Base-by-base conservation (phyloP, 2,329 filamentous ascomycete genomes). In the Pyricularia grisea region DNA sequence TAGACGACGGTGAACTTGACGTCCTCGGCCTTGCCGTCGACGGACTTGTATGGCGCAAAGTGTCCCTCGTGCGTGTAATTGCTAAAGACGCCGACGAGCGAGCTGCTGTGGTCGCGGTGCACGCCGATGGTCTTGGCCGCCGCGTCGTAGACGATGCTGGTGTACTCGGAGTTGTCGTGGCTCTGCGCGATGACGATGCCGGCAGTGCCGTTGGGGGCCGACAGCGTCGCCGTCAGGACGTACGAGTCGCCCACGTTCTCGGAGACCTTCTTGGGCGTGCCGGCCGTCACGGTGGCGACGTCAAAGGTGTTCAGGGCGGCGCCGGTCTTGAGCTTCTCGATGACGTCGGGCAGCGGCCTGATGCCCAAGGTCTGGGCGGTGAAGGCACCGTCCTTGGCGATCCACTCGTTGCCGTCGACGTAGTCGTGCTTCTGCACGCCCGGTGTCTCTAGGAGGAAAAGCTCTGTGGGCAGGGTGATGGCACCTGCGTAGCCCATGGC, bases 401-500 rank as follows among this genome's bases (percentile, higher is more conserved):
- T 25, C 64, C 64, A 66, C 64, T 66, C 64, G 31, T 66, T 66
- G 4, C 64, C 64, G 64, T 66, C 64, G 17, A 36, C 30, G 30
- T 12, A 31, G 30, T 25, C 64, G 10, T 11, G 30, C 9, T 25
- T 36, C 64, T 12, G 20, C 27, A 66, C 30, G 20, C 64, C 64
- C 17, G 20, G 27, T 3, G 30, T 66, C 64, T 31, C 64, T 10
- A 33, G 20, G 64, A 66, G 17, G 20, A n/a, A 42, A 17, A 66
- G 64, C 31, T 66, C 64, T 31, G 31, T 42, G 64, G 64, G 64
- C 30, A 66, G 64, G 28, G 64, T 42, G 20, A 66, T 27, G 65
- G 65, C 65, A 5, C 65, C 65, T 1, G 65, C 65, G 65, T 66
- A 66, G 9, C 65, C 65, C 65, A 66, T 50, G 33, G 65, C 33